Evolutionary conservation across 2,329 filamentous ascomycete genomes (phyloP), one percentile per base, ranked within the genome.

Genomic region (Periconia sp.): DNA sequence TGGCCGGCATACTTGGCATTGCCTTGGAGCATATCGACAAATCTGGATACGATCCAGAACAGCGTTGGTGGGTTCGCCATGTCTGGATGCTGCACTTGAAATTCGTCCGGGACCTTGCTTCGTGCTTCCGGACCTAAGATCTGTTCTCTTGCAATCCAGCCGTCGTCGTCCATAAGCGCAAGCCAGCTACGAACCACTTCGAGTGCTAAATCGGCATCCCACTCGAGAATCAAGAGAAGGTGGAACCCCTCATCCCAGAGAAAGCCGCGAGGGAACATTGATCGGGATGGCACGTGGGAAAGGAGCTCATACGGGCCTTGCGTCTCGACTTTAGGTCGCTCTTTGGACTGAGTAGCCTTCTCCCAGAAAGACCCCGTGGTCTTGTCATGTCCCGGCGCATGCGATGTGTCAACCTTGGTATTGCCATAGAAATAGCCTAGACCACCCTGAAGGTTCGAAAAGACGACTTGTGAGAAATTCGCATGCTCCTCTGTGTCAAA

Each of bases 211-310:
- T 96, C 91, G 31, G 90, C 82, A 66, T 97, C 92, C 88, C 91
- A 97, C 50, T 97, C 92, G 9, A 89, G 79, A 40, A 97, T 86
- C 2, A 89, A 89, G 38, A 96, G 76, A 16, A 97, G 77, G 64
- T 97, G 92, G 72, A 96, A 97, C 1, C 92, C 92, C 69, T 97
- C 92, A 60, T 97, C 94, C 92, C 94, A 97, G 4, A 97, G 78
- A 66, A 97, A 97, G 0, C 92, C 92, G 49, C 94, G 82, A 3
- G 94, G 92, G 73, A 97, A 97, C 74, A 95, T 95, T 0, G 92
- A 88, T 6, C 94, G 81, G 7, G 92, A 96, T 0, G 92, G 92
- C 37, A 96, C 85, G 56, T 86, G 88, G 5, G 91, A 92, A 65
- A 92, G 95, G 4, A 97, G 81, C 65, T 95, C 89, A 47, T 86